phyloP scores from a whole-genome alignment of 2,329 filamentous ascomycete species.

The Raffaelea ambrosiae region DNA sequence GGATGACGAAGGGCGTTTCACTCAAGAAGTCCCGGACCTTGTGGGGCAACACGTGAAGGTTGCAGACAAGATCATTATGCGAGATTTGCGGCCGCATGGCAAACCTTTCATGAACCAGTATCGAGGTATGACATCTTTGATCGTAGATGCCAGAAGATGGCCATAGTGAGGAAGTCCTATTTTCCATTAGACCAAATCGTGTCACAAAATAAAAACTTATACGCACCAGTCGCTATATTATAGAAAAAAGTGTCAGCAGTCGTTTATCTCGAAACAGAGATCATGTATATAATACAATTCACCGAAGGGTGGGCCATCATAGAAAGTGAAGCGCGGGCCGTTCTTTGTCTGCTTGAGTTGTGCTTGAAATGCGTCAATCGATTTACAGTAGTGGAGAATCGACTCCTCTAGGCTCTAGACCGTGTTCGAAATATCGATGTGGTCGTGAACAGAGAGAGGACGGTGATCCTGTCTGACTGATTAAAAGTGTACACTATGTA shows the following conservation, averaged over 20 bases:
- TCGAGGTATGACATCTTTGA: slow-evolving; percentile 92
- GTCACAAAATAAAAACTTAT: not conserved
- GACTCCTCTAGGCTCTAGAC: too few species aligned
- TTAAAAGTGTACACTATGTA: too few species aligned
- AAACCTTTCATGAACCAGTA: slow-evolving; percentile 74
- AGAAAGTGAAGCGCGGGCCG: slow-evolving; percentile 83
- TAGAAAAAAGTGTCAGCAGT: not conserved
- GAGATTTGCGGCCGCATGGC: too few species aligned
- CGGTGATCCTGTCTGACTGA: too few species aligned
- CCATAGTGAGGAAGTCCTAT: slow-evolving; percentile 42
- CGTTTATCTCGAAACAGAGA: not conserved
- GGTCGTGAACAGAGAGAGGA: too few species aligned
- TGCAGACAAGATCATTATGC: too few species aligned
- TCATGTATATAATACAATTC: slow-evolving; percentile 24
- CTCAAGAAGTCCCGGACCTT: slow-evolving; percentile 71
- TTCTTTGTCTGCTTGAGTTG: slow-evolving; percentile 71
- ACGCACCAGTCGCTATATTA: slow-evolving; percentile 1
- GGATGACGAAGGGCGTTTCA: slow-evolving; percentile 42
- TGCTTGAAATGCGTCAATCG: slow-evolving; percentile 79
- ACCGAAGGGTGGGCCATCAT: slow-evolving; percentile 76
- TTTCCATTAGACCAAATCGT: not conserved
- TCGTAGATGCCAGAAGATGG: slow-evolving; percentile 82
- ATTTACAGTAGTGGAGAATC: slow-evolving; percentile 77
- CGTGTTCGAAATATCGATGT: too few species aligned
- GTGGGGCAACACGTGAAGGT: slow-evolving; percentile 71